Base-by-base conservation (phyloP, 2,329 filamentous ascomycete species). In the Aspergillus nomiae region DNA sequence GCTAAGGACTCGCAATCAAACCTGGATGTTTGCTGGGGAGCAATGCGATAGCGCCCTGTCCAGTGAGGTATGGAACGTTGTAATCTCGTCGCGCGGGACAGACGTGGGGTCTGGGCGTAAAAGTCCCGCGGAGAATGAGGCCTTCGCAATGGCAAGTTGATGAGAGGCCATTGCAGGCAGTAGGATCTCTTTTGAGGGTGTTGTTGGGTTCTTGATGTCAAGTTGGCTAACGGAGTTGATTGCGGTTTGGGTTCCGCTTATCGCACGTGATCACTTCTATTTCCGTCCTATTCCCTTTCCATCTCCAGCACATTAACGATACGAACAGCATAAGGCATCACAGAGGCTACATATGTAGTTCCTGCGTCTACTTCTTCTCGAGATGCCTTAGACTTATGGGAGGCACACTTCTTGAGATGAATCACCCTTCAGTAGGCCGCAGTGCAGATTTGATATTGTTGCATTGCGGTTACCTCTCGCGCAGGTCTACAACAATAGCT, bases 11-110 rank as follows among this genome's bases (percentile, higher is more conserved):
- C 73, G 75, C 73, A 70, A 73, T 81, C 90, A 92, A 92, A 95
- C 92, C 92, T 95, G 92, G 84, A 95, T 90, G 83, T 94, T 93
- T 83, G 84, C 81, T 74, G 88, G 85, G 73, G 91, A 91, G 86
- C 92, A 94, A 82, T 88, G 86, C 79, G 84, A 80, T 74, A 92
- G 80, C 71, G 86, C 85, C 74, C 84, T 81, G 76, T 89, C 85
- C 72, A 95, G 83, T 63, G 88, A 82, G 67, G 81, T 76, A 77
- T 92, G 86, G 77, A 94, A 91, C 62, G 84, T 78, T 69, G 89
- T 85, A 76, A 94, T 90, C 63, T 90, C 86, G 71, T 88, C 86
- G 74, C 89, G 88, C 56, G 87, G 80, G 61, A 92, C 85, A 11
- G 90, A 85, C 24, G 81, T 83, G n/a, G 91, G 90, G 74, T 94